phyloP scores from a whole-genome alignment of 352 stramenopile species.

The Phytophthora pistaciae region DNA sequence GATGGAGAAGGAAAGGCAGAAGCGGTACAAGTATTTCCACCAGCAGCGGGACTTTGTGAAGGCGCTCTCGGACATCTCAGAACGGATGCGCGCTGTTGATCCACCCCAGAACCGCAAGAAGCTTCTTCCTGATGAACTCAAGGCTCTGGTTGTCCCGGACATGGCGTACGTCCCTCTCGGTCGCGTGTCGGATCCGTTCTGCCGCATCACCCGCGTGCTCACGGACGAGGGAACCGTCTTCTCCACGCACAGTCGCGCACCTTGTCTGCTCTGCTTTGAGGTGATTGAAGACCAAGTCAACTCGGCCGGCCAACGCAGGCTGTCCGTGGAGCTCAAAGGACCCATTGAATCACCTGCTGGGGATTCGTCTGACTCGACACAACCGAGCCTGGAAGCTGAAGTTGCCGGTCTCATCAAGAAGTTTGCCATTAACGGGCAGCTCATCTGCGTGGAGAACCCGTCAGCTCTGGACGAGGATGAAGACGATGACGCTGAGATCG shows the following conservation, averaged over 20 bases:
- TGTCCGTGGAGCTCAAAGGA: constrained; percentile 13
- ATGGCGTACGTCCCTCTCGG: constrained; percentile 86
- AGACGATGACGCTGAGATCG: constrained; percentile 39
- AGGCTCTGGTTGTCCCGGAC: constrained; percentile 54
- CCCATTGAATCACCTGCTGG: neutral
- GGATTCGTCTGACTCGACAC: constrained; percentile 23
- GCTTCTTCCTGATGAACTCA: constrained; percentile 57
- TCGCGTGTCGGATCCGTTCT: constrained; percentile 76
- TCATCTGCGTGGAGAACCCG: constrained; percentile 51
- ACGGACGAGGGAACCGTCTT: constrained; percentile 83
- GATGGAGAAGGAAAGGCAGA: constrained; percentile 83
- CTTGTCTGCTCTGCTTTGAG: constrained; percentile 82
- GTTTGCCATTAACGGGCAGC: constrained; percentile 69
- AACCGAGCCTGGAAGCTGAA: constrained; percentile 55
- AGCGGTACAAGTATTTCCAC: constrained; percentile 87
- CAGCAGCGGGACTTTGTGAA: constrained; percentile 82
- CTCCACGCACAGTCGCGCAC: constrained; percentile 80
- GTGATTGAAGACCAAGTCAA: constrained; percentile 84
- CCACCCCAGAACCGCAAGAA: constrained; percentile 73
- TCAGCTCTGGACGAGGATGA: constrained; percentile 45
- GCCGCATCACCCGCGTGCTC: constrained; percentile 71
- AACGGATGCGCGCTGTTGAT: constrained; percentile 74
- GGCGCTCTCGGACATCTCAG: constrained; percentile 73
- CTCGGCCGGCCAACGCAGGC: constrained; percentile 53
- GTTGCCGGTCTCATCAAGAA: constrained; percentile 61